Conservation (phyloP, 129 eudicot genomes). For the Centella asiatica region DNA sequence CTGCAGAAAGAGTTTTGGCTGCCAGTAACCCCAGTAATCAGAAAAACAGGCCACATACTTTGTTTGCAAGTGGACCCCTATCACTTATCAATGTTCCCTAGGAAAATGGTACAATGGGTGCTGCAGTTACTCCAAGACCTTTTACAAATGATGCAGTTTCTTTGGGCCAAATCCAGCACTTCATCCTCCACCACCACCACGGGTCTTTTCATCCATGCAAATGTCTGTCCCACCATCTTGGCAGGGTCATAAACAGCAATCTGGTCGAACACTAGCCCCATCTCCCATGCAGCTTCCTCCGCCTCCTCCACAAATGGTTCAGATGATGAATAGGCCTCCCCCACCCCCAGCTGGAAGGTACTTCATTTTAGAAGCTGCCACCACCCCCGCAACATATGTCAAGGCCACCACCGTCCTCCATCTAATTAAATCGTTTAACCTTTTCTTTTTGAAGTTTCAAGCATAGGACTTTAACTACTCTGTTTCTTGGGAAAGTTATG, state of each 20-base stretch:
- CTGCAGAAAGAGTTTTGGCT: slow-evolving; percentile 79
- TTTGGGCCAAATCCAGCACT: slow-evolving; percentile 49
- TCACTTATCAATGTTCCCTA: slow-evolving; percentile 45
- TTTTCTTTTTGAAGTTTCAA: not conserved
- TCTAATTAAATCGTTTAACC: slow-evolving; percentile 18
- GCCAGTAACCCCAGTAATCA: slow-evolving; percentile 61
- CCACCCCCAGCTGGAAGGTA: slow-evolving; percentile 67
- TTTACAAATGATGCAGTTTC: slow-evolving; percentile 65
- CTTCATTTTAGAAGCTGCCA: slow-evolving; percentile 73
- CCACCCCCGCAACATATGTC: slow-evolving; percentile 90
- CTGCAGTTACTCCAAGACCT: slow-evolving; percentile 61
- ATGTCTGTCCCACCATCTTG: slow-evolving; percentile 63
- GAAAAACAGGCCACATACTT: slow-evolving; percentile 87
- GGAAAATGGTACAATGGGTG: slow-evolving; percentile 41
- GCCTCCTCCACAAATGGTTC: slow-evolving; percentile 65
- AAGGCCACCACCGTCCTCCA: slow-evolving; percentile 52
- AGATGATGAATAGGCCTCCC: slow-evolving; percentile 47
- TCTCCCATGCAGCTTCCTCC: slow-evolving; percentile 28
- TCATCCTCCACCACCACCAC: slow-evolving; percentile 70
- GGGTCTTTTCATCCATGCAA: slow-evolving; percentile 51
- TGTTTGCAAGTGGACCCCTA: slow-evolving; percentile 98
- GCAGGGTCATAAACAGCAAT: slow-evolving; percentile 63
- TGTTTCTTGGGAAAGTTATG: too few relatives aligned
- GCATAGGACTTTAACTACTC: not conserved
- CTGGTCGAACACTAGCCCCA: slow-evolving; percentile 28